Base-by-base conservation (phyloP, 805 yeast genomes). In the Saturnispora silvae region DNA sequence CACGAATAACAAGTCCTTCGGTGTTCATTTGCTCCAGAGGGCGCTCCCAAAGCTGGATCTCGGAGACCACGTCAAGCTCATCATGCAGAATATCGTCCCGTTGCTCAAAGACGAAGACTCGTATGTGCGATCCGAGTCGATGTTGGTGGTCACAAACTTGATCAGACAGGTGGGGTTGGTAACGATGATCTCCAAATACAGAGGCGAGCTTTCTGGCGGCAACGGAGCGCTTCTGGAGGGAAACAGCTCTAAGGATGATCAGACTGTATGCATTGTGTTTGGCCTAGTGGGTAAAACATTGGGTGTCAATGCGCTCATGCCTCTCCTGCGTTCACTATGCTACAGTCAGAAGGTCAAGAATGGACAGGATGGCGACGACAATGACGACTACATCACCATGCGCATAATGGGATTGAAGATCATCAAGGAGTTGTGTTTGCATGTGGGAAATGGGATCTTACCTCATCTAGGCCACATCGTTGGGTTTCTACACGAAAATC, bases 131-230 rank as follows among this genome's bases (percentile, higher is more conserved):
- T 56, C 72, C 4, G 92, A 83, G 52, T 92, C 95, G 2, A 65
- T 82, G 33, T 95, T 85, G 43, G 72, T 85, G 20, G 70, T 86
- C 14, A 67, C 87, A 0, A 78, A 72, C 42, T 59, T 89, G 16
- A 64, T 95, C 3, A 80, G 75, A 44, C 83, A 92, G 1, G 87
- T 83, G 3, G 97, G 97, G 0, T 58, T 87, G 24, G 70, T 86
- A 0, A 76, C 75, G 23, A 78, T 86, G 73, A 73, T 92, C n/a
- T 65, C 84, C 1, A 71, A 77, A 1, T 61, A 89, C 53, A 65
- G 95, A 37, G 84, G 92, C 0, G 94, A 85, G 54, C 70, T 92
- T 31, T n/a, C n/a, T n/a, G n/a, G n/a, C n/a, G n/a, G n/a, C n/a
- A n/a, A n/a, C n/a, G n/a, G n/a, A n/a, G n/a, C n/a, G n/a, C n/a